These are phyloP conservation scores for Ophiostoma perfectum DNA, from an alignment of 2,329 filamentous ascomycete genomes.

Conservation along the genomic window DNA sequence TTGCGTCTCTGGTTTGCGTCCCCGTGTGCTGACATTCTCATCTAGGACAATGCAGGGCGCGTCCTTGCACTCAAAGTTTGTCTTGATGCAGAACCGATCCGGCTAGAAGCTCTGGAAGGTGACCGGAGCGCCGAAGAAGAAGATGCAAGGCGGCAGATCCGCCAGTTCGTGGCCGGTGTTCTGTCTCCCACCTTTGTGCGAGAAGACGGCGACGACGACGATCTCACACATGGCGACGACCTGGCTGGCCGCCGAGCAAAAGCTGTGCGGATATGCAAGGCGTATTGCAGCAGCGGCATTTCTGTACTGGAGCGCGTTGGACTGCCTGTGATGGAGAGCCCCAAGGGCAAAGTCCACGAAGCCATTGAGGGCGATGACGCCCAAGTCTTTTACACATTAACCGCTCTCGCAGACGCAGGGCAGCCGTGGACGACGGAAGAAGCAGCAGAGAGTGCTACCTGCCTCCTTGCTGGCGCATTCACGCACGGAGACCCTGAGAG, in stretches of 20 bases:
- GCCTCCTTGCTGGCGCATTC: conserved; percentile 34
- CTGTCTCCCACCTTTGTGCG: conserved; percentile 22
- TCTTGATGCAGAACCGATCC: conserved; percentile 16
- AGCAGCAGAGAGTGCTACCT: conserved; percentile 32
- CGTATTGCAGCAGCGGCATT: background rate
- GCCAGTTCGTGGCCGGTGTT: conserved; percentile 20
- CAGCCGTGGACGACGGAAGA: conserved; percentile 32
- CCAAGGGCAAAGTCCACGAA: background rate
- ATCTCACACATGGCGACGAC: conserved; percentile 15
- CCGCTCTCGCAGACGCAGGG: conserved; percentile 32
- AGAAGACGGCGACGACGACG: conserved; percentile 4
- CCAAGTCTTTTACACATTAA: conserved; percentile 33
- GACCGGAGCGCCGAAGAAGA: background rate
- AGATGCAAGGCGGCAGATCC: conserved; percentile 12
- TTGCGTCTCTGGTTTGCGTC: background rate
- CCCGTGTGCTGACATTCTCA: background rate
- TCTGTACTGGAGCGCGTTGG: conserved; percentile 23
- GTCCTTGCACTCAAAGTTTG: conserved; percentile 19
- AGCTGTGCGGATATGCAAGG: conserved; percentile 19
- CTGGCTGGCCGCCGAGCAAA: background rate
- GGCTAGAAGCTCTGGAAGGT: background rate
- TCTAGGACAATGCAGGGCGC: conserved; percentile 15
- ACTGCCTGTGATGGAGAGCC: conserved; percentile 23
- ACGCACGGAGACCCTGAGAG: background rate
- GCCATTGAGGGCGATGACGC: conserved; percentile 16